Evolutionary conservation across 2,329 filamentous ascomycete species (phyloP).

Genomic region (Sporothrix pseudoabietina): DNA sequence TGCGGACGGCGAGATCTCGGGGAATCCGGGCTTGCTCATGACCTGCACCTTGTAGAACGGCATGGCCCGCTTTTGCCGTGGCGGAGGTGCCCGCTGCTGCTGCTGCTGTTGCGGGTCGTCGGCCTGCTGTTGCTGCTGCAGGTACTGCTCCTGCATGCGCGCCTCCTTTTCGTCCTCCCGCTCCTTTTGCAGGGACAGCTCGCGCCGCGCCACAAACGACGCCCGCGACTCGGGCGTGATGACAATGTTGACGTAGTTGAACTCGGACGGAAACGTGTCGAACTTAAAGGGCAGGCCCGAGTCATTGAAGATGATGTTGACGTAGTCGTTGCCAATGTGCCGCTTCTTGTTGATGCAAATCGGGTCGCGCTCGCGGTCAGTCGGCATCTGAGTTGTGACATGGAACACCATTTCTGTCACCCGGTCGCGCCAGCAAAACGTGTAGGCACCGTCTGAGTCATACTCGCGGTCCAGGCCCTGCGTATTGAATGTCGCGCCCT

Average conservation of each 20-base stretch:
- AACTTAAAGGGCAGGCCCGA: conserved; percentile 88
- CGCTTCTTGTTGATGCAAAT: conserved; percentile 83
- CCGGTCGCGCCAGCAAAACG: conserved; percentile 91
- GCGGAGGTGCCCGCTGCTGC: conserved; percentile 34
- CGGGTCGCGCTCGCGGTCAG: conserved; percentile 73
- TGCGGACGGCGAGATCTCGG: conserved; percentile 85
- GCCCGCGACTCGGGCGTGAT: conserved; percentile 84
- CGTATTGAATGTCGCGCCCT: conserved; percentile 85
- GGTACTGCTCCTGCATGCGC: conserved; percentile 8
- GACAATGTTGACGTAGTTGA: conserved; percentile 97
- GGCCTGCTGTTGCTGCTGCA: not conserved
- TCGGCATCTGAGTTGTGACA: conserved; percentile 96
- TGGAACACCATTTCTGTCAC: conserved; percentile 96
- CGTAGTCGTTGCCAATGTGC: conserved; percentile 96
- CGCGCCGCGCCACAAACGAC: conserved; percentile 69
- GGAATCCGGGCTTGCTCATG: conserved; percentile 84
- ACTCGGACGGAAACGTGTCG: conserved; percentile 88
- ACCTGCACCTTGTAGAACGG: conserved; percentile 87
- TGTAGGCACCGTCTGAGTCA: conserved; percentile 81
- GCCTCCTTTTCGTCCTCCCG: conserved; percentile 33
- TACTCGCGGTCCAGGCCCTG: conserved; percentile 82
- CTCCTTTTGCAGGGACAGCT: conserved; percentile 41
- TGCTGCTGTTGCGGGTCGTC: conserved; percentile 28
- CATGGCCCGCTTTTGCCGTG: conserved; percentile 26
- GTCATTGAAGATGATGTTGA: conserved; percentile 98